Evolutionary conservation across 768 basidiomycete genomes (phyloP).

Genomic region (Termitomyces sp.): DNA sequence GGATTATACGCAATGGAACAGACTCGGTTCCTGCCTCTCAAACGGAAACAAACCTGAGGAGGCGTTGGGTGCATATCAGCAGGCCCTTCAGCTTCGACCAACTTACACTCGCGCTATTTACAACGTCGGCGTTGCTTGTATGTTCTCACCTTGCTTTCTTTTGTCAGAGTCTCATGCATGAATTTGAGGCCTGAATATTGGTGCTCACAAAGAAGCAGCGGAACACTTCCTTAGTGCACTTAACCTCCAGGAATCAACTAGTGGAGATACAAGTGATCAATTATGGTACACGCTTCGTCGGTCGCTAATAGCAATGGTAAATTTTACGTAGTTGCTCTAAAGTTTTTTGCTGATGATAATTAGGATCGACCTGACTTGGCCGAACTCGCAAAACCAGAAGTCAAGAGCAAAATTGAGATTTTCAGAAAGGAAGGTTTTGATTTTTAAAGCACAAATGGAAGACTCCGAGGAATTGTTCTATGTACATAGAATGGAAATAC

Average conservation of each 20-base stretch:
- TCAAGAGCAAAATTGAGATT: slow-evolving; percentile 55
- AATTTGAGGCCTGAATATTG: slow-evolving; percentile 83
- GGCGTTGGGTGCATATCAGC: slow-evolving; percentile 83
- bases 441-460: slow-evolving; percentile 44
- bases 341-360: slow-evolving; percentile 2
- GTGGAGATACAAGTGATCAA: slow-evolving; percentile 71
- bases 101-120: slow-evolving; percentile 97
- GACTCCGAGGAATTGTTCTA: not conserved
- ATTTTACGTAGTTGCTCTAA: slow-evolving; percentile 13
- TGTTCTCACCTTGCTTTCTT: slow-evolving; percentile 24
- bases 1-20: slow-evolving; percentile 97
- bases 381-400: slow-evolving; percentile 60
- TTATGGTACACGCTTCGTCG: slow-evolving; percentile 89
- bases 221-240: slow-evolving; percentile 92
- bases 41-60: slow-evolving; percentile 95
- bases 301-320: slow-evolving; percentile 76
- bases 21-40: slow-evolving; percentile 89
- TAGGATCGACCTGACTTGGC: slow-evolving; percentile 82
- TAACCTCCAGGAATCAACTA: slow-evolving; percentile 66
- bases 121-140: slow-evolving; percentile 97
- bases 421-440: slow-evolving; percentile 89
- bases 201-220: slow-evolving; percentile 90
- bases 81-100: slow-evolving; percentile 85
- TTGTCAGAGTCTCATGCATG: slow-evolving; percentile 5
- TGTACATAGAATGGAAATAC: not conserved